Evolutionary conservation across 805 yeast genomes (phyloP).

Genomic region (Starmerella riodocensis): DNA sequence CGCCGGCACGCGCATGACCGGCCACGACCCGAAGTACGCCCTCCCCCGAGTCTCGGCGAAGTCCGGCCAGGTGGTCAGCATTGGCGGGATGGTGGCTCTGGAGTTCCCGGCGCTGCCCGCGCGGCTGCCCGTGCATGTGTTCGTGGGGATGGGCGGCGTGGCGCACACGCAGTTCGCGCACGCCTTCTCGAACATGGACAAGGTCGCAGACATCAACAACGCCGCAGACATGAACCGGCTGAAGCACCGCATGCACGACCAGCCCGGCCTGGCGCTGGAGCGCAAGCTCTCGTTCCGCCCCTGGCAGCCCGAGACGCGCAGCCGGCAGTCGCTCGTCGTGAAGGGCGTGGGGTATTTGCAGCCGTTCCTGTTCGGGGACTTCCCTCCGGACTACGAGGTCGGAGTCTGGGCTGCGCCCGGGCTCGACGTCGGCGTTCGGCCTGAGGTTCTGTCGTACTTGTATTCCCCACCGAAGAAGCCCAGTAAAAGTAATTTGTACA

Average conservation of each 20-base stretch:
- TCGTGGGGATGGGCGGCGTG: slow-evolving; percentile 23
- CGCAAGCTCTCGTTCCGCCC: slow-evolving; percentile 4
- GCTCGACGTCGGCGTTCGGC: slow-evolving; percentile 21
- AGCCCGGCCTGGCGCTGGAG: slow-evolving; percentile 5
- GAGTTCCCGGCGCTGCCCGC: slow-evolving; percentile 18
- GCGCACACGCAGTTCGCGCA: slow-evolving; percentile 16
- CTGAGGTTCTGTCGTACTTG: slow-evolving; percentile 18
- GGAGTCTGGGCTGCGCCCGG: slow-evolving; percentile 21
- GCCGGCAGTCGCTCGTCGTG: slow-evolving; percentile 20
- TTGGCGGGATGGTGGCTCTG: slow-evolving; percentile 27
- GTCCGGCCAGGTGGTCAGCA: slow-evolving; percentile 26
- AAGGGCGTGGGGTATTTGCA: slow-evolving; percentile 27
- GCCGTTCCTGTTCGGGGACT: slow-evolving; percentile 23
- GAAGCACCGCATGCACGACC: slow-evolving; percentile 21
- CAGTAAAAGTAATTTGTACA: too few species aligned
- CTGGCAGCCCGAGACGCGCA: slow-evolving; percentile 16
- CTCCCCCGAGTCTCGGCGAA: slow-evolving; percentile 20
- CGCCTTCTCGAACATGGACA: slow-evolving; percentile 20
- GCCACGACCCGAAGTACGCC: slow-evolving; percentile 19
- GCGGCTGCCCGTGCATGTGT: slow-evolving; percentile 22
- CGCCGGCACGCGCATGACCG: slow-evolving; percentile 20
- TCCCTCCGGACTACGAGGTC: slow-evolving; percentile 21
- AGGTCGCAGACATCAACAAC: slow-evolving; percentile 14
- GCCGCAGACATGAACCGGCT: slow-evolving; percentile 15
- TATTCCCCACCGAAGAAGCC: too few species aligned